A percentile compares a stretch with the other conserved stretches of the same genome.
Evolutionary conservation across 495 filamentous ascomycete genomes (phyloP).

Genomic region (Penicillium cinerascens): DNA sequence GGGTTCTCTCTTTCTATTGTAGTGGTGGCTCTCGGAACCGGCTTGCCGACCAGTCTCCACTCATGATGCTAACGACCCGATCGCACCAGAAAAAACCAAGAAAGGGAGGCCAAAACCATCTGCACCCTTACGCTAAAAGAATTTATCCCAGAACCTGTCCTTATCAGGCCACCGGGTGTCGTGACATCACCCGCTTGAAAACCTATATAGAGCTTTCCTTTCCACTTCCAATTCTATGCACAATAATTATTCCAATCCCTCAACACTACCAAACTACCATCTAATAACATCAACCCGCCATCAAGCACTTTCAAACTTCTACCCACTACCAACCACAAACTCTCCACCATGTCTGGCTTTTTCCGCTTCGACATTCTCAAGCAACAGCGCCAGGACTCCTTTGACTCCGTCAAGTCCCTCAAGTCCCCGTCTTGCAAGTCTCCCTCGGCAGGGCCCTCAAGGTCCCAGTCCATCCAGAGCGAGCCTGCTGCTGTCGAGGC

Average conservation of each 20-base stretch:
- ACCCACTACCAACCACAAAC: background rate
- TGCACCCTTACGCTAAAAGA: background rate
- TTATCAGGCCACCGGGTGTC: background rate
- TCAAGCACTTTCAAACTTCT: background rate
- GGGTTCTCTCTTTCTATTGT: background rate
- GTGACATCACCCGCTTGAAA: background rate
- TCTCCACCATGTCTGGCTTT: background rate
- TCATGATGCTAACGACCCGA: background rate
- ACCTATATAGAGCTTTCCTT: background rate
- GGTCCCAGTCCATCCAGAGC: background rate
- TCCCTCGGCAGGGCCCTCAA: background rate
- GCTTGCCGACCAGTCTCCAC: background rate
- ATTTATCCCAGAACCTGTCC: background rate
- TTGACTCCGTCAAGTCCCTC: constrained; percentile 1
- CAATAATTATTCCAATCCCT: background rate
- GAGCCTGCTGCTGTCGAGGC: background rate
- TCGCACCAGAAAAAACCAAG: background rate
- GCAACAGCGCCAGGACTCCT: constrained; percentile 1
- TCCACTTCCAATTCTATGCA: background rate
- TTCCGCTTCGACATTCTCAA: constrained; percentile 8
- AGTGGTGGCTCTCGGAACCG: background rate
- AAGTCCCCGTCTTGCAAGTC: background rate
- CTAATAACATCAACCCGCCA: background rate
- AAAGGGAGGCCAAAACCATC: background rate
- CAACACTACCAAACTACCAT: background rate